Conservation (phyloP, 495 filamentous ascomycete genomes). For the Penicillium ucsense region DNA sequence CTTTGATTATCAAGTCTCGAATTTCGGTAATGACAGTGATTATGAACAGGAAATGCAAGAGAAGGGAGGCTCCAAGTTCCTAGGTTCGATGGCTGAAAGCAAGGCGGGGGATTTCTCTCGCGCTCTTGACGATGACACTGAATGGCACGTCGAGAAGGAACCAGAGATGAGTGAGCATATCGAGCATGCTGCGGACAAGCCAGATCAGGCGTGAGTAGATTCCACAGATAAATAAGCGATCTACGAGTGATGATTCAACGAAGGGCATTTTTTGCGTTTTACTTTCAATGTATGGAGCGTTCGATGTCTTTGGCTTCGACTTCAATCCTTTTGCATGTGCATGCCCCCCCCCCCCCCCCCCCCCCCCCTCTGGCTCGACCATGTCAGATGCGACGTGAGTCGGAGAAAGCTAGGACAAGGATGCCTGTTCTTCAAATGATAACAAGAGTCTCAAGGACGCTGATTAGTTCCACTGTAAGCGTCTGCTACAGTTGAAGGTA, state of each 20-base stretch:
- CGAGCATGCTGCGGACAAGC: constrained; percentile 1
- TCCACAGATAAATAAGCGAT: no score
- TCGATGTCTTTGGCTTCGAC: not conserved
- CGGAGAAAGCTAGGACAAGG: no score
- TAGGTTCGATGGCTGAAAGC: constrained; percentile 9
- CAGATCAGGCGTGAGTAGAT: no score
- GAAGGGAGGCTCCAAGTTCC: constrained; percentile 14
- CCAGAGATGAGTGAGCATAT: constrained; percentile 9
- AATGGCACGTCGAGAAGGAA: constrained; percentile 8
- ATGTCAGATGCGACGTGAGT: no score
- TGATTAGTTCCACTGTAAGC: no score
- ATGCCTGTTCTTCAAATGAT: no score
- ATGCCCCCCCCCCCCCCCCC: no score
- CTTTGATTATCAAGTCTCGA: constrained; percentile 33
- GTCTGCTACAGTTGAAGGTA: no score
- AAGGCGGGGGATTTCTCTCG: not conserved
- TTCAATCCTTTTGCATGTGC: not conserved
- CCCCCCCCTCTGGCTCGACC: no score
- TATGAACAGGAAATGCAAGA: constrained; percentile 33
- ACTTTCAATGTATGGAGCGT: not conserved
- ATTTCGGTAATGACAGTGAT: constrained; percentile 21
- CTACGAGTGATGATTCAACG: constrained; percentile 12
- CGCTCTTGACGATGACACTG: constrained; percentile 2
- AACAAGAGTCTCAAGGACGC: no score
- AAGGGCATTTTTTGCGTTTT: constrained; percentile 4